Base-by-base conservation (phyloP, 1,139 yeast genomes). In the Taphrina betulina region DNA sequence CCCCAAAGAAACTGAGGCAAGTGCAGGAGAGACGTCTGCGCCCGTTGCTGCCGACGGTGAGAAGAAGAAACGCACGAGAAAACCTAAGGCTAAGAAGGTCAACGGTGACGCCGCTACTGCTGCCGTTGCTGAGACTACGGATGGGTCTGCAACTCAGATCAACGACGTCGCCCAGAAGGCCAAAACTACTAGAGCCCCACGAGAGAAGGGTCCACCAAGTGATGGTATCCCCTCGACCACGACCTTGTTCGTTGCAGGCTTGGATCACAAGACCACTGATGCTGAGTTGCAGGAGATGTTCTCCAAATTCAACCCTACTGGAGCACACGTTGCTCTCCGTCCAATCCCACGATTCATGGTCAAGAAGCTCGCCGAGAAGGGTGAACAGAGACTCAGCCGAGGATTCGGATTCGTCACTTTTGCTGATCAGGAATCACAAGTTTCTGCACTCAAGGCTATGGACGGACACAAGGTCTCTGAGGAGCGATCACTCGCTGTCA, bases 321-420 rank as follows among this genome's bases (percentile, higher is more conserved):
- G 57, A 33, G 64, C 65, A 3, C 58, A 58, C 40, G 57, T 66
- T 24, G 62, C 65, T 28, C 45, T 41, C n/a, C 61, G 63, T 17
- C 44, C 45, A 7, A 69, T 72, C 24, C 78, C 76, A 37, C 73
- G 78, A 40, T 74, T 72, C 66, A 72, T 80, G 46, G 75, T 72
- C 71, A 64, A 71, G 72, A 54, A 69, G 68, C 53, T 64, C 60
- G 58, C 61, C 58, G 58, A 62, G 60, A 54, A 64, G 58, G 58
- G 69, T 66, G 51, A 65, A 67, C 53, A 66, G 63, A 58, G 66
- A 65, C 48, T 70, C 23, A 66, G 69, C 17, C 67, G 68, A 57
- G 76, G 76, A 12, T 77, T 80, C 57, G 86, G 83, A 0, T 72
- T 83, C 62, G 78, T 81, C 38, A 77, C 76, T 23, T 71, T 82